Conservation (phyloP, 257 asterid species). For the Nemophila menziesii region DNA sequence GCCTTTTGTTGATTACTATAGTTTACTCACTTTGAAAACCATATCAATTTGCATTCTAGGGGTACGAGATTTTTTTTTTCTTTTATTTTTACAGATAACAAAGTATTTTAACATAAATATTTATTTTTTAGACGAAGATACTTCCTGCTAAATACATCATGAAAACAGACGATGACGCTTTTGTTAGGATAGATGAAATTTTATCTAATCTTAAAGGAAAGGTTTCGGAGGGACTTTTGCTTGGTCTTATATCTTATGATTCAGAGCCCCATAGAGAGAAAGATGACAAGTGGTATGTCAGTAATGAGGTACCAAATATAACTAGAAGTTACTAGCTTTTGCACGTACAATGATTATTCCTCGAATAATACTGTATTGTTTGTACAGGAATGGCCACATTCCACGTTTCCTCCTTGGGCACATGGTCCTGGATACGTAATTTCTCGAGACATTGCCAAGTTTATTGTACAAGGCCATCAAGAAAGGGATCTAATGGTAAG, state of each 20-base stretch:
- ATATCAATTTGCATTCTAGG: conserved; percentile 76
- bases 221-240: conserved; percentile 37
- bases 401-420: conserved; percentile 89
- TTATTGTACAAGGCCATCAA: conserved; percentile 65
- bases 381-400: conserved; percentile 77
- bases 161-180: conserved; percentile 98
- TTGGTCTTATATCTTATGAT: conserved; percentile 68
- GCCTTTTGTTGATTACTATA: conserved; percentile 91
- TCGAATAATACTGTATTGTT: conserved; percentile 4
- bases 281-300: conserved; percentile 86
- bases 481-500: conserved; percentile 56
- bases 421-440: conserved; percentile 94
- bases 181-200: conserved; percentile 86
- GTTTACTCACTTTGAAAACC: conserved; percentile 78
- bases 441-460: conserved; percentile 74
- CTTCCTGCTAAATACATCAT: conserved; percentile 67
- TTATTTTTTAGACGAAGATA: conserved; percentile 44
- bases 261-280: conserved; percentile 77
- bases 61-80: conserved; percentile 29
- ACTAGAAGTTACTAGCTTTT: neutral
- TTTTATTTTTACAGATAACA: no score
- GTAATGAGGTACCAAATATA: conserved; percentile 44
- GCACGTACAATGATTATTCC: neutral
- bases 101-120: neutral
- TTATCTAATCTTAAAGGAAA: conserved; percentile 52